A percentile compares a stretch with the other conserved stretches of the same genome.
phyloP scores from a whole-genome alignment of 2,329 filamentous ascomycete species.

The Cytospora mali region DNA sequence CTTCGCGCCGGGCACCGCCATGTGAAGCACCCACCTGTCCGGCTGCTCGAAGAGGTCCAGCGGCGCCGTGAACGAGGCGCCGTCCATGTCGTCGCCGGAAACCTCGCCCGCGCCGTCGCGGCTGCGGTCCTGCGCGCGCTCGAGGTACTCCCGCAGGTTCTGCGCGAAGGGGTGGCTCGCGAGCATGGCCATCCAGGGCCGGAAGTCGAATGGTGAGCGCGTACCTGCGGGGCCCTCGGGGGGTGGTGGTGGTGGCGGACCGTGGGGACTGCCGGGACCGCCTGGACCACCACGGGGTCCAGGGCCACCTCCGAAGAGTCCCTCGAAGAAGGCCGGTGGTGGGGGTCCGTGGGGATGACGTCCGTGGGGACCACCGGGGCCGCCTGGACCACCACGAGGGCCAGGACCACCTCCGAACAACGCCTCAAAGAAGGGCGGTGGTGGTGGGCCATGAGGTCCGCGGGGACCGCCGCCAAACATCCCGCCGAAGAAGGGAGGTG shows the following conservation, averaged over 20 bases:
- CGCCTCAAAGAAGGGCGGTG: constrained; percentile 14
- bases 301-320: constrained; percentile 16
- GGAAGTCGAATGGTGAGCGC: constrained; percentile 40
- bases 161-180: constrained; percentile 47
- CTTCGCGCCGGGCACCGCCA: constrained; percentile 73
- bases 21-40: constrained; percentile 66
- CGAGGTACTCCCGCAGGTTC: constrained; percentile 44
- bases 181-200: constrained; percentile 44
- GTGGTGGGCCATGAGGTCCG: constrained; percentile 13
- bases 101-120: constrained; percentile 24
- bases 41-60: constrained; percentile 73
- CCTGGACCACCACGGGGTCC: constrained; percentile 25
- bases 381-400: constrained; percentile 18
- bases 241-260: constrained; percentile 30
- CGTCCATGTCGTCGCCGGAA: constrained; percentile 32
- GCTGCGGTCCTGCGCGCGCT: constrained; percentile 33
- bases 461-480: constrained; percentile 29
- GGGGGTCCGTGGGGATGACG: constrained; percentile 5
- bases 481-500: constrained; percentile 31
- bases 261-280: constrained; percentile 28
- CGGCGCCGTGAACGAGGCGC: constrained; percentile 61
- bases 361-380: constrained; percentile 27
- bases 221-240: constrained; percentile 29
- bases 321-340: constrained; percentile 17
- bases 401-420: constrained; percentile 17